Evolutionary conservation across 1,284 basidiomycete species (phyloP), one percentile per base, ranked within the genome.

Genomic region (Apiotrichum laibachii): DNA sequence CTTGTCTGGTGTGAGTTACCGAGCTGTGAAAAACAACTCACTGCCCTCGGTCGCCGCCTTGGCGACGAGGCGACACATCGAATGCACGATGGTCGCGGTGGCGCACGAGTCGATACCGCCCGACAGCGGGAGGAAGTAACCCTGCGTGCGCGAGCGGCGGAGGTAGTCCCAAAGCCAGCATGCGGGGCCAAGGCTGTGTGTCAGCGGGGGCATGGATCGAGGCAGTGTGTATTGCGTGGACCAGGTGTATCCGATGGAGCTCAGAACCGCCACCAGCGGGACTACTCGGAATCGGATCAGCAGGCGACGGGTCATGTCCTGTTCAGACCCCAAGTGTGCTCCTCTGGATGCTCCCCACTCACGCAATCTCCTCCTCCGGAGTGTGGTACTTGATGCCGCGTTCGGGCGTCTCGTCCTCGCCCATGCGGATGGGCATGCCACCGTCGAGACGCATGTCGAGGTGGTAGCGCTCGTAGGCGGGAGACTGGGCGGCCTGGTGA

Each of bases 161-260:
- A 99, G 84, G 71, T 99, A 99, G 77, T 99, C 96, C 96, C 95
- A 99, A 10, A 99, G 82, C 95, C 95, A 99, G 74, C 95, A 99
- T 5, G 95, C 96, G 1, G 95, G 95, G 7, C 95, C 96, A 3
- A 97, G 81, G 2, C 92, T 96, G 66, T 42, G 26, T 43, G 51
- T 57, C 31, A 11, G 50, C 26, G 13, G 13, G 5, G 35, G n/a
- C n/a, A n/a, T n/a, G n/a, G n/a, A n/a, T n/a, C n/a, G n/a, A n/a
- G n/a, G n/a, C n/a, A n/a, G n/a, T n/a, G n/a, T n/a, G n/a, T n/a
- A n/a, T n/a, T n/a, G n/a, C n/a, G n/a, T n/a, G n/a, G n/a, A n/a
- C n/a, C n/a, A n/a, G n/a, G n/a, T n/a, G n/a, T n/a, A n/a, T n/a
- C n/a, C n/a, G n/a, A n/a, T n/a, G n/a, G n/a, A n/a, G n/a, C n/a